These are phyloP conservation scores for Nelumbo lutea DNA, from an alignment of 164 flowering plant genomes.

Conservation along the genomic window DNA sequence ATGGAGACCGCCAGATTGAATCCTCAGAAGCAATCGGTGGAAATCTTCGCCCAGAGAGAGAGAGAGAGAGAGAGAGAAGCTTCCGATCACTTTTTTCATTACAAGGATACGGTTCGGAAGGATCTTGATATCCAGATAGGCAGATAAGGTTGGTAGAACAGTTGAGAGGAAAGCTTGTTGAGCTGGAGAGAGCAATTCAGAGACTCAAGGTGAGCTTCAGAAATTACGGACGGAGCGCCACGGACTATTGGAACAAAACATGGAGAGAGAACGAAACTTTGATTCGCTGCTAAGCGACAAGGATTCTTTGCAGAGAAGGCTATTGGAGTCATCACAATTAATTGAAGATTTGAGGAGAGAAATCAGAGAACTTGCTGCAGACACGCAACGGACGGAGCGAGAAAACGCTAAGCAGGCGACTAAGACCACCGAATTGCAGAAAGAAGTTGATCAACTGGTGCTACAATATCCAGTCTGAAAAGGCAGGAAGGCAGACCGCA, in stretches of 20 bases:
- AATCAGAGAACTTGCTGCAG: conserved; percentile 19
- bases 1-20: conserved; percentile 26
- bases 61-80: conserved; percentile 12
- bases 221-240: conserved; percentile 14
- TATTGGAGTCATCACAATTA: conserved; percentile 18
- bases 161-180: conserved; percentile 24
- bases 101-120: conserved; percentile 30
- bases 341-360: conserved; percentile 34
- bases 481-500: conserved; percentile 30
- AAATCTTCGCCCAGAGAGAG: conserved; percentile 10
- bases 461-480: conserved; percentile 15
- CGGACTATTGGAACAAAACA: conserved; percentile 19
- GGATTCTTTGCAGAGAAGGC: conserved; percentile 12
- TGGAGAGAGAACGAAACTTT: conserved; percentile 18
- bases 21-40: conserved; percentile 21
- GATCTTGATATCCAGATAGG: conserved; percentile 10
- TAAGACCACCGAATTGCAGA: conserved; percentile 29
- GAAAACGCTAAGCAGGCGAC: conserved; percentile 25
- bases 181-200: conserved; percentile 25
- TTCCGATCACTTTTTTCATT: conserved; percentile 15
- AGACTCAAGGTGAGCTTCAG: conserved; percentile 19
- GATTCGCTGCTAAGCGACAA: conserved; percentile 26
- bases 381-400: conserved; percentile 32
- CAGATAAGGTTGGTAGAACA: conserved; percentile 16
- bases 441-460: conserved; percentile 23